Conservation (phyloP, 2,329 filamentous ascomycete genomes). For the Calonectria hawksworthii region DNA sequence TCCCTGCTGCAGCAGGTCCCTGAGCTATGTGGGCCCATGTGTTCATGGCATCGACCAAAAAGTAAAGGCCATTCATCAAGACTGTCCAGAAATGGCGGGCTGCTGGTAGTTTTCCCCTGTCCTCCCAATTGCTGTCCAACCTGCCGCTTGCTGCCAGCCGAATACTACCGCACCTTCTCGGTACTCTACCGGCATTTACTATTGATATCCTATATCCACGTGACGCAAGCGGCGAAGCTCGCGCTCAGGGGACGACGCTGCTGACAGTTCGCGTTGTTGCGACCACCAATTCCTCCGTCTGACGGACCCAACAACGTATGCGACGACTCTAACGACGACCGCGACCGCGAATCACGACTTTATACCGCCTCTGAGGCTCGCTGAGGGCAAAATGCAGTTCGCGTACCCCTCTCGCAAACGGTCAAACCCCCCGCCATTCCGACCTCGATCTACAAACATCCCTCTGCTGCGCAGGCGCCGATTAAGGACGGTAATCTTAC, state of each 20-base stretch:
- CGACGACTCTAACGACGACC: neutral
- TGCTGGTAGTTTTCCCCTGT: conserved; percentile 27
- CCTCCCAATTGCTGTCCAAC: conserved; percentile 2
- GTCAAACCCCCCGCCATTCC: conserved; percentile 81
- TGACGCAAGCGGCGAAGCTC: conserved; percentile 28
- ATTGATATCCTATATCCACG: conserved; percentile 10
- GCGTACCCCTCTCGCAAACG: conserved; percentile 89
- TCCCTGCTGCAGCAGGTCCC: conserved; percentile 33
- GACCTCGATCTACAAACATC: conserved; percentile 68
- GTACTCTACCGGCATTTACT: neutral
- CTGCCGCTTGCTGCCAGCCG: conserved; percentile 34
- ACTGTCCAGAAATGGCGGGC: conserved; percentile 28
- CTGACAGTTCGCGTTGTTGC: conserved; percentile 17
- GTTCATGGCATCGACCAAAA: conserved; percentile 38
- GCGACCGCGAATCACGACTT: conserved; percentile 9
- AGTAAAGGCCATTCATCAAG: conserved; percentile 44
- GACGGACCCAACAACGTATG: neutral
- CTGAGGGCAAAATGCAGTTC: conserved; percentile 80
- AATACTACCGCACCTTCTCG: neutral
- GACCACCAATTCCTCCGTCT: conserved; percentile 11
- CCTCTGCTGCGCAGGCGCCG: conserved; percentile 72
- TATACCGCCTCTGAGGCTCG: neutral
- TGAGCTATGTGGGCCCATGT: conserved; percentile 39
- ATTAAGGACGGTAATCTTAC: conserved; percentile 69
- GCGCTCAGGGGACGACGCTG: conserved; percentile 21